Percentiles rank a stretch among this genome's conserved stretches.
phyloP scores from a whole-genome alignment of 768 basidiomycete species.

The Piloderma croceum region DNA sequence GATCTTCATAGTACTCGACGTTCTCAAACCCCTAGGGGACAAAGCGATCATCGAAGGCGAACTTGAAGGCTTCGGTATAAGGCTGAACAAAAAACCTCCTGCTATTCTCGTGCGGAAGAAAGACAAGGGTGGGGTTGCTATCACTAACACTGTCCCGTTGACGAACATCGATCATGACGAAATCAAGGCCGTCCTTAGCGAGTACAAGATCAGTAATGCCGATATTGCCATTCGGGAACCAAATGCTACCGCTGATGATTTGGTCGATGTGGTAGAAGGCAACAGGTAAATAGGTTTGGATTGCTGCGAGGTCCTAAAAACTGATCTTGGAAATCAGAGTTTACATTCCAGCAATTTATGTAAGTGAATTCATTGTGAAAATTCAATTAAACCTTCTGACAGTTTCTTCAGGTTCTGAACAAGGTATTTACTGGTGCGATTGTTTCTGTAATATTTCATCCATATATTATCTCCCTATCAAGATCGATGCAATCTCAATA shows the following conservation, averaged over 20 bases:
- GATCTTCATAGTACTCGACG: slow-evolving; percentile 97
- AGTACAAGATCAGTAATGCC: slow-evolving; percentile 85
- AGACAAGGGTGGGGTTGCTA: slow-evolving; percentile 75
- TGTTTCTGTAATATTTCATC: slow-evolving; percentile 1
- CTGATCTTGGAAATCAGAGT: slow-evolving; percentile 32
- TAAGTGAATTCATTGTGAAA: slow-evolving; percentile 32
- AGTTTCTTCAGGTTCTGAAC: slow-evolving; percentile 58
- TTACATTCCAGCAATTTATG: slow-evolving; percentile 90
- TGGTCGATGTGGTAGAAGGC: slow-evolving; percentile 96
- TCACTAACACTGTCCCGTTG: slow-evolving; percentile 92
- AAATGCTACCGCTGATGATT: slow-evolving; percentile 87
- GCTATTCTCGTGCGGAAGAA: slow-evolving; percentile 78
- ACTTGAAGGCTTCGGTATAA: slow-evolving; percentile 96
- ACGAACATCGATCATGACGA: slow-evolving; percentile 95
- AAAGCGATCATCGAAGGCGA: slow-evolving; percentile 88
- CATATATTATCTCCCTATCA: slow-evolving; percentile 7
- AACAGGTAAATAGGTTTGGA: slow-evolving; percentile 59
- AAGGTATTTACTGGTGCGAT: slow-evolving; percentile 46
- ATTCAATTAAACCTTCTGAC: slow-evolving; percentile 5
- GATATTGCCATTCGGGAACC: slow-evolving; percentile 93
- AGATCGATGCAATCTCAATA: slow-evolving; percentile 98
- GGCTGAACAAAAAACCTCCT: slow-evolving; percentile 92
- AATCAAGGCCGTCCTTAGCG: slow-evolving; percentile 90
- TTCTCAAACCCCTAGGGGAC: slow-evolving; percentile 96
- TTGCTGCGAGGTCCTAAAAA: slow-evolving; percentile 1